A percentile compares a stretch with the other conserved stretches of the same genome.
These are phyloP conservation scores for Pseudoscleropodium purum DNA, from an alignment of 225 moss, liverwort and hornwort genomes.

Conservation along the genomic window DNA sequence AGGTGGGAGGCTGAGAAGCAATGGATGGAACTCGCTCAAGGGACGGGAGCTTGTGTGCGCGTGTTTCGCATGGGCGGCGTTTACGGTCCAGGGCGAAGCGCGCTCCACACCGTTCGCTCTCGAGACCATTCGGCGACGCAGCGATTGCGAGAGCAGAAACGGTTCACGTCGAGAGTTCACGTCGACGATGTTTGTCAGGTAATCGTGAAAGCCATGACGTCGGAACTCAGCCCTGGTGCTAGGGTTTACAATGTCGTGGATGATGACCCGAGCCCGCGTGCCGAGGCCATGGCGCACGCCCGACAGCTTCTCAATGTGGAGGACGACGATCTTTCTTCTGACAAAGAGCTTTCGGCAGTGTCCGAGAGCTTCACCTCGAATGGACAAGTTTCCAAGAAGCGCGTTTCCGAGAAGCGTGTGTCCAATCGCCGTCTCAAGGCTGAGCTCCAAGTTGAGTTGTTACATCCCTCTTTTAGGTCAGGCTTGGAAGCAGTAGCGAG, in stretches of 20 bases:
- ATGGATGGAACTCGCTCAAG: slow-evolving; percentile 57
- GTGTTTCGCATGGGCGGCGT: slow-evolving; percentile 86
- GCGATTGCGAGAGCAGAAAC: slow-evolving; percentile 31
- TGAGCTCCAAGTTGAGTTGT: slow-evolving; percentile 47
- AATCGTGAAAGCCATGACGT: slow-evolving; percentile 49
- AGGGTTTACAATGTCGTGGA: slow-evolving; percentile 85
- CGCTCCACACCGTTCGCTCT: slow-evolving; percentile 34
- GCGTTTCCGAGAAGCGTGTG: slow-evolving; percentile 55
- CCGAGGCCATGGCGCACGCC: slow-evolving; percentile 53
- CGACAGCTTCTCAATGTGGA: slow-evolving; percentile 27
- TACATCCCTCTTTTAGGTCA: slow-evolving; percentile 38
- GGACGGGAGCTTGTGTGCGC: slow-evolving; percentile 39
- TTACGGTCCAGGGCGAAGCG: slow-evolving; percentile 80
- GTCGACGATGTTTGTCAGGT: slow-evolving; percentile 78
- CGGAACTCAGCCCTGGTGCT: background rate
- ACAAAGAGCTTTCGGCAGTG: background rate
- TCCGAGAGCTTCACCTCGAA: background rate
- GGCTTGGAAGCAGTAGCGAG: slow-evolving; percentile 38
- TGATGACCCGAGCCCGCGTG: slow-evolving; percentile 70
- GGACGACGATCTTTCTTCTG: background rate
- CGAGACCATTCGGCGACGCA: slow-evolving; percentile 25
- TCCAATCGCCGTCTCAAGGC: slow-evolving; percentile 49
- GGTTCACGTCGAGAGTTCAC: slow-evolving; percentile 70
- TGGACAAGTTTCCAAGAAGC: slow-evolving; percentile 30
- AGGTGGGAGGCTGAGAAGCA: slow-evolving; percentile 59